Percentiles rank a stretch among this genome's conserved stretches.
phyloP scores from a whole-genome alignment of 768 basidiomycete species.

The Amanita muscaria region DNA sequence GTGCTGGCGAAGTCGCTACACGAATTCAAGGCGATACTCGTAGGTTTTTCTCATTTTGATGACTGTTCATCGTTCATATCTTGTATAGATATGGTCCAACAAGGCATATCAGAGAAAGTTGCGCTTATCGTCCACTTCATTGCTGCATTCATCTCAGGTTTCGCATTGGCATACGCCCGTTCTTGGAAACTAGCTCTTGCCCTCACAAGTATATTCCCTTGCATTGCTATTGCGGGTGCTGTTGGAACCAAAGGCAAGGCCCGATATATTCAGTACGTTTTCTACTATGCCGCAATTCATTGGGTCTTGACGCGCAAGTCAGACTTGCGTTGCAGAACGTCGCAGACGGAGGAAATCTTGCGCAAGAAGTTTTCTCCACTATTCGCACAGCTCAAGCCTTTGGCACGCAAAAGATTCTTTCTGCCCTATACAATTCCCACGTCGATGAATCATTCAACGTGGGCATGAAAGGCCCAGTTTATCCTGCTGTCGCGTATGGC shows the following conservation, averaged over 20 bases:
- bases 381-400: constrained; percentile 90
- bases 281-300: neutral
- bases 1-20: constrained; percentile 90
- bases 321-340: constrained; percentile 66
- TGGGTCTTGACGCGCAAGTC: neutral
- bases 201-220: constrained; percentile 73
- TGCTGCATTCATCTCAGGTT: constrained; percentile 71
- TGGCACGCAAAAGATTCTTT: constrained; percentile 62
- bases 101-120: constrained; percentile 90
- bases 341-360: constrained; percentile 72
- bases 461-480: constrained; percentile 50
- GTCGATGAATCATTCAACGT: constrained; percentile 43
- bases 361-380: constrained; percentile 89
- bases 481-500: constrained; percentile 53
- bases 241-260: constrained; percentile 64
- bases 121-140: constrained; percentile 58
- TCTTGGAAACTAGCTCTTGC: constrained; percentile 82
- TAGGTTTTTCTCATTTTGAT: too few relatives aligned
- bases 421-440: constrained; percentile 54
- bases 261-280: constrained; percentile 47
- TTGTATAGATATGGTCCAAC: constrained; percentile 72
- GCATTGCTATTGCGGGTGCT: constrained; percentile 65
- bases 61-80: neutral
- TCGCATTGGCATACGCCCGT: constrained; percentile 59
- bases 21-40: constrained; percentile 86